Base-by-base conservation (phyloP, 345 rosid genomes). In the Hirschfeldia incana region DNA sequence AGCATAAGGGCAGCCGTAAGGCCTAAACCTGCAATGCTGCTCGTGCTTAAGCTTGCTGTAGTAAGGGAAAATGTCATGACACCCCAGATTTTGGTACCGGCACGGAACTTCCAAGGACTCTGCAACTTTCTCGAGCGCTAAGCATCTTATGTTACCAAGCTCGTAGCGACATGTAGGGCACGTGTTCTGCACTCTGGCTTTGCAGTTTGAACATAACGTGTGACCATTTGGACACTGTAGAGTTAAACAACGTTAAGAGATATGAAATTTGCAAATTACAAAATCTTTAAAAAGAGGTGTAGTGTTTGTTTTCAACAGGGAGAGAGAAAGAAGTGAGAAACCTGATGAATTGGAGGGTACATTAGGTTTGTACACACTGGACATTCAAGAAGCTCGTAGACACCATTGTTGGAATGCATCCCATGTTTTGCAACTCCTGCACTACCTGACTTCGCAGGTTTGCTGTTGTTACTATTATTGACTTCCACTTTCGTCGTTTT, bases 191-290 rank as follows among this genome's bases (percentile, higher is more conserved):
- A 92, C 89, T 78, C 95, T 86, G 15, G 79, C 83, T 85, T 91
- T 92, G 87, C 98, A 94, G 78, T 62, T 85, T 27, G 96, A 88
- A 78, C 98, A 94, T 59, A 94, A 76, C 1, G 98, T 92, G 70
- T 94, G 98, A 71, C 98, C 98, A 77, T 93, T 93, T 4, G 94
- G 94, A 78, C 98, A 94, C 98, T 94, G 79, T n/a, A 81, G 77
- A 44, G 75, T 0, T 33, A n/a, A 33, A 44, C 15, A 67, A 29
- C 1, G 34, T 61, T 34, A 33, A 62, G 71, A 67, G 26, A 61
- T 6, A 68, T 17, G 65, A 61, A 34, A 42, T 69, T 33, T 70
- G 69, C 13, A 33, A 39, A 42, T 59, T 10, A 55, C 51, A 65
- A 70, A 74, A 44, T 11, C 5, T 12, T 4, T 42, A 33, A 33